phyloP scores from a whole-genome alignment of 1,284 basidiomycete genomes.

The Sphagnurus paluster region DNA sequence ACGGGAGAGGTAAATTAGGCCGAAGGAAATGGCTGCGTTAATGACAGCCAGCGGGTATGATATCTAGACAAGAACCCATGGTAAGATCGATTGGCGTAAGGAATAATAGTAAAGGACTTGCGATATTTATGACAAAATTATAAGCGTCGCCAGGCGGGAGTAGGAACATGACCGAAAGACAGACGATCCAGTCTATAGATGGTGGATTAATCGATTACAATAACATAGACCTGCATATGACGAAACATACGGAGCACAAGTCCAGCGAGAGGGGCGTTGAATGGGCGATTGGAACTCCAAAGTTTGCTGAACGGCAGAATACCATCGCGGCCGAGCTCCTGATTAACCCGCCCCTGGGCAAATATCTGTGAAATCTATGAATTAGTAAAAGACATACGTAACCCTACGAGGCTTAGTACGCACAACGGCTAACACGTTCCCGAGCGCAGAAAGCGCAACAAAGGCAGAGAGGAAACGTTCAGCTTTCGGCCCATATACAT shows the following conservation, averaged over 20 bases:
- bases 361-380: conserved; percentile 28
- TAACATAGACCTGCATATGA: conserved; percentile 1
- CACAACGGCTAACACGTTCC: conserved; percentile 44
- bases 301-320: conserved; percentile 36
- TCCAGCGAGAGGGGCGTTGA: conserved; percentile 36
- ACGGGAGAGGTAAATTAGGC: conserved; percentile 30
- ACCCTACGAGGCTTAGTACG: too few relatives aligned
- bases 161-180: conserved; percentile 30
- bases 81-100: background rate
- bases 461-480: conserved; percentile 44
- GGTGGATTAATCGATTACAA: background rate
- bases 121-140: conserved; percentile 34
- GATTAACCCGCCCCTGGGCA: conserved; percentile 37
- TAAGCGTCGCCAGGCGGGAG: conserved; percentile 37
- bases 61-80: conserved; percentile 20
- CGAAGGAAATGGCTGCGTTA: conserved; percentile 34
- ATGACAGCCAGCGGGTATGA: conserved; percentile 33
- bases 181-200: conserved; percentile 20
- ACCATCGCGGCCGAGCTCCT: conserved; percentile 40
- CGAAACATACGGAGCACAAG: conserved; percentile 20
- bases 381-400: too few relatives aligned
- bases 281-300: conserved; percentile 36
- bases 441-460: conserved; percentile 49
- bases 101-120: conserved; percentile 21
- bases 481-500: conserved; percentile 45